Percentiles rank a stretch among this genome's conserved stretches.
phyloP scores from a whole-genome alignment of 805 yeast genomes.

The Saccharomyces eubayanus region DNA sequence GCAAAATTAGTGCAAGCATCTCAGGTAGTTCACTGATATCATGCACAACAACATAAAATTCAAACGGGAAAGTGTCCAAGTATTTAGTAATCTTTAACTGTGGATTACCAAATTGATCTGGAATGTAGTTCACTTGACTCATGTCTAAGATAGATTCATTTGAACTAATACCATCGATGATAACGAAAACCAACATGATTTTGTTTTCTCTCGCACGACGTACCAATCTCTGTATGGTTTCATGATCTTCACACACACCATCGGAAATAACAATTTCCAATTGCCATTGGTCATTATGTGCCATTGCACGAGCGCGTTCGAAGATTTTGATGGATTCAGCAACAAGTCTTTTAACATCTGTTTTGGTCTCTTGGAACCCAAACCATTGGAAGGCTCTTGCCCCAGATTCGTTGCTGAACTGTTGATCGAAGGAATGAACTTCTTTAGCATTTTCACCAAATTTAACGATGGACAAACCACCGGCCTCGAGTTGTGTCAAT shows the following conservation, averaged over 20 bases:
- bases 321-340: slow-evolving; percentile 65
- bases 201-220: slow-evolving; percentile 86
- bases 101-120: slow-evolving; percentile 62
- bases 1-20: slow-evolving; percentile 77
- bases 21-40: slow-evolving; percentile 85
- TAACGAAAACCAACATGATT: slow-evolving; percentile 90
- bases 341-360: slow-evolving; percentile 73
- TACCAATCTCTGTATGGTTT: slow-evolving; percentile 68
- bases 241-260: slow-evolving; percentile 96
- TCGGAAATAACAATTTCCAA: slow-evolving; percentile 87
- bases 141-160: slow-evolving; percentile 86
- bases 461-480: slow-evolving; percentile 80
- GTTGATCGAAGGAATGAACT: slow-evolving; percentile 84
- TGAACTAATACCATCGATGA: slow-evolving; percentile 75
- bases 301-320: slow-evolving; percentile 45
- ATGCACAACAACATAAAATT: slow-evolving; percentile 88
- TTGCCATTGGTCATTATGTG: slow-evolving; percentile 76
- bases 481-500: slow-evolving; percentile 86
- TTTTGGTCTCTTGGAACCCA: slow-evolving; percentile 78
- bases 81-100: slow-evolving; percentile 72
- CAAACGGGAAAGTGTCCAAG: slow-evolving; percentile 92
- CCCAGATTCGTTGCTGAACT: slow-evolving; percentile 77
- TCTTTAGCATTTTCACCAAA: slow-evolving; percentile 80
- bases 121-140: slow-evolving; percentile 82
- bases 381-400: slow-evolving; percentile 79